phyloP scores from a whole-genome alignment of 2,329 filamentous ascomycete species.

The Nannizziopsis barbatae region DNA sequence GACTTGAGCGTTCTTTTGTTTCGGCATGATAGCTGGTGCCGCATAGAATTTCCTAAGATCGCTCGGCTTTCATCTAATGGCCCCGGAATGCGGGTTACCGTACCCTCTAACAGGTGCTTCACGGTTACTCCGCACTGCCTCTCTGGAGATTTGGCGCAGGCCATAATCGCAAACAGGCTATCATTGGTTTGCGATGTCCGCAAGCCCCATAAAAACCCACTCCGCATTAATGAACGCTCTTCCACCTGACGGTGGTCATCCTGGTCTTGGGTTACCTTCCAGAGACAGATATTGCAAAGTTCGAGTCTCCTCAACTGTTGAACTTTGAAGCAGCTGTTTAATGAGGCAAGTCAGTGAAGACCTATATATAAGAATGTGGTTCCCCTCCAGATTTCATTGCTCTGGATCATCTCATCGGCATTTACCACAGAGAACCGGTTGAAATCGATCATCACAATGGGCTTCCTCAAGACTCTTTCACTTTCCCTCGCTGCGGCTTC shows the following conservation, averaged over 20 bases:
- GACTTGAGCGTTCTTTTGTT: too few species aligned
- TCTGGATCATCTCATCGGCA: not conserved
- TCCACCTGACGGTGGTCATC: not conserved
- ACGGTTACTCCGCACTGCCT: not conserved
- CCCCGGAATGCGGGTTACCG: too few species aligned
- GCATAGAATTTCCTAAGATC: too few species aligned
- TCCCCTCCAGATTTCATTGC: not conserved
- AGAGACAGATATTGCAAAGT: not conserved
- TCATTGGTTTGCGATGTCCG: not conserved
- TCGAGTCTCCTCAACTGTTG: not conserved
- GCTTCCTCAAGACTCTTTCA: conserved; percentile 5
- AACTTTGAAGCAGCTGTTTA: too few species aligned
- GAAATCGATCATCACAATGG: conserved; percentile 1
- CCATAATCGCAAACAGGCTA: not conserved
- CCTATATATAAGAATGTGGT: not conserved
- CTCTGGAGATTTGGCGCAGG: not conserved
- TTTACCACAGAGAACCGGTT: not conserved
- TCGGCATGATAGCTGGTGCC: too few species aligned
- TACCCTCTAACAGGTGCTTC: too few species aligned
- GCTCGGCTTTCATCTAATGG: too few species aligned
- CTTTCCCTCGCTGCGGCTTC: conserved; percentile 3
- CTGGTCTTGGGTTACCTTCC: not conserved
- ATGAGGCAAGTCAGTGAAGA: too few species aligned
- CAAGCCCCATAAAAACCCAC: not conserved
- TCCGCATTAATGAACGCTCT: not conserved